Base-by-base conservation (phyloP, 2,329 filamentous ascomycete genomes). In the Trichoderma harzianum region DNA sequence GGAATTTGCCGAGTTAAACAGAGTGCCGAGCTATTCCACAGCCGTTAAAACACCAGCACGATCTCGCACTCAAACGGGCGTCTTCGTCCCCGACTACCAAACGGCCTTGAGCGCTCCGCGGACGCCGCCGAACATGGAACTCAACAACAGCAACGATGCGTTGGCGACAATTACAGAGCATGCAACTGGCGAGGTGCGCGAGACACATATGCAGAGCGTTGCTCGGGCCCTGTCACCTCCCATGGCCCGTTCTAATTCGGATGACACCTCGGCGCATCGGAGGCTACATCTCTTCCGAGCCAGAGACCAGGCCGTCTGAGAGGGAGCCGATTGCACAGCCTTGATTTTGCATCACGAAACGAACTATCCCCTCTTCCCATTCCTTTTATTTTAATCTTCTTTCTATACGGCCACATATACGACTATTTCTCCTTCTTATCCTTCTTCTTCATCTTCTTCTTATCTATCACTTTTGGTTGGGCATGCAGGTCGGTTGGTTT, bases 21-120 rank as follows among this genome's bases (percentile, higher is more conserved):
- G 92, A 74, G 92, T 95, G 2, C 92, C 92, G 1, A 94, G 92
- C 71, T 95, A 95, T 79, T 87, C 88, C 18, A 94, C 92, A 1
- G 92, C 92, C 0, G 88, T 94, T 30, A 89, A 88, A 74, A 88
- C 90, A 0, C 88, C 90, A 6, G 87, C 89, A 18, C 85, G 87
- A 65, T 84, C 86, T 39, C 84, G 84, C 16, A 85, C 83, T 63
- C 84, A 84, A 57, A 84, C 85, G 26, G 84, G 84, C 36, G 79
- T 83, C 6, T 80, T 80, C 14, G 85, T 93, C 7, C 92, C 92
- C 0, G 89, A 92, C 77, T 94, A 94, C 77, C 82, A 86, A 70
- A 87, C 90, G 3, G 90, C 88, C 1, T 82, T 87, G 57, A 88
- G 85, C 75, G 84, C 84, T 32, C 88, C 89, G 7, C 79, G 79